Conservation (phyloP, 208 protist genomes). For the Acanthamoeba polyphaga region DNA sequence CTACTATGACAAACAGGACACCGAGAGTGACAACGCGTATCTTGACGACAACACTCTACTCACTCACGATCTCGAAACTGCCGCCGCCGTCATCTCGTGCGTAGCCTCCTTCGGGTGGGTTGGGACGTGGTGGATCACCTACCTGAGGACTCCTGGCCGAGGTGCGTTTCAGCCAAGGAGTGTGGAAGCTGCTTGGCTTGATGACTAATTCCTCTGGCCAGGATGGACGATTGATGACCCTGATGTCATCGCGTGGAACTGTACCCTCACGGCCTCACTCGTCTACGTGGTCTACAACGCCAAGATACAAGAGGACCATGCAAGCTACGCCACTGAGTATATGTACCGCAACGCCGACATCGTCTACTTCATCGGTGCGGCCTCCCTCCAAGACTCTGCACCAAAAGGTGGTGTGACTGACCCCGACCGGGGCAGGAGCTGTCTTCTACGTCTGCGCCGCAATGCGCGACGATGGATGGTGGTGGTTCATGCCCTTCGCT, state of each 20-base stretch:
- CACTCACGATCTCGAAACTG: neutral
- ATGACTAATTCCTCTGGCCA: neutral
- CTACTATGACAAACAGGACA: conserved; percentile 11
- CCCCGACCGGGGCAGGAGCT: neutral
- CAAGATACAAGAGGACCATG: neutral
- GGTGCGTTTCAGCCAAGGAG: neutral
- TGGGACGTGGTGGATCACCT: neutral
- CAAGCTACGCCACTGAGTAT: neutral
- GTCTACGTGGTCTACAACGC: neutral
- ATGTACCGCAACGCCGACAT: conserved; percentile 45
- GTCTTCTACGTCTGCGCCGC: neutral
- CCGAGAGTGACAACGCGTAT: neutral
- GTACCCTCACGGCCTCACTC: neutral
- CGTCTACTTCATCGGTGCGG: conserved; percentile 39
- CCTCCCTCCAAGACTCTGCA: too few species aligned
- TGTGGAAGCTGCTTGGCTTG: neutral
- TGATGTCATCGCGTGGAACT: conserved; percentile 37
- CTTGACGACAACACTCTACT: neutral
- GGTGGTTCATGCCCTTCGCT: conserved; percentile 25
- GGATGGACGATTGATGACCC: neutral
- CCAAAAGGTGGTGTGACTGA: neutral
- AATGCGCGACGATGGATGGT: conserved; percentile 22
- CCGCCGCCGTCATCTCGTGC: neutral
- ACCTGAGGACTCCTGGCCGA: neutral
- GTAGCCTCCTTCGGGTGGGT: conserved; percentile 15